Percentiles rank a stretch among this genome's conserved stretches.
phyloP scores from a whole-genome alignment of 495 filamentous ascomycete species.

The Penicillium tannophilum region DNA sequence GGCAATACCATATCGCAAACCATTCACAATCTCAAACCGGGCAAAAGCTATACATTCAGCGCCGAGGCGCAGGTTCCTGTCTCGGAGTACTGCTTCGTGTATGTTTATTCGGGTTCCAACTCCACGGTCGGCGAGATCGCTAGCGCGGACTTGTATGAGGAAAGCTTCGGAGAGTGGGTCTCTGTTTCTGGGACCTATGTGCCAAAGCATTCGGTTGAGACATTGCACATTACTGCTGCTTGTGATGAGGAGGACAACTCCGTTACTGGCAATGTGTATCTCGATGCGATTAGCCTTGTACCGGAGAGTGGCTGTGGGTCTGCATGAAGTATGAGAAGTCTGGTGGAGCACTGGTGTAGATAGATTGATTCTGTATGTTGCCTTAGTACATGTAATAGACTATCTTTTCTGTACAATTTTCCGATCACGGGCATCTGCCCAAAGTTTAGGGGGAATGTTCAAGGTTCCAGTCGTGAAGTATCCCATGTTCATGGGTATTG shows the following conservation, averaged over 20 bases:
- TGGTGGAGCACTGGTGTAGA: background rate
- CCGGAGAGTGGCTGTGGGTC: conserved; percentile 1
- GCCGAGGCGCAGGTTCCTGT: conserved; percentile 16
- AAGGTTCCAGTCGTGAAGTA: too few relatives aligned
- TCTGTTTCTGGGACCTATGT: conserved; percentile 22
- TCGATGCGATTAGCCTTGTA: conserved; percentile 28
- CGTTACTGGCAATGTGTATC: conserved; percentile 16
- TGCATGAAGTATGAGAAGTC: background rate
- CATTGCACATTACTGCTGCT: conserved; percentile 20
- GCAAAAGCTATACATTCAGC: conserved; percentile 22
- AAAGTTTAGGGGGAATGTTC: too few relatives aligned
- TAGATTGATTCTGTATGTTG: background rate
- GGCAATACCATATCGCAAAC: conserved; percentile 27
- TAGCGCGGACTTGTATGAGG: conserved; percentile 7
- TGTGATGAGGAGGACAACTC: conserved; percentile 30
- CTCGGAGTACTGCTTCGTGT: conserved; percentile 24
- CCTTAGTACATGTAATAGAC: background rate
- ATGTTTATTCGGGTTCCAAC: conserved; percentile 25
- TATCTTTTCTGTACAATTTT: too few relatives aligned
- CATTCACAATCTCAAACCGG: conserved; percentile 15
- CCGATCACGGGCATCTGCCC: too few relatives aligned
- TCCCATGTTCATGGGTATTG: too few relatives aligned
- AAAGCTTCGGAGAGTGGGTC: conserved; percentile 21
- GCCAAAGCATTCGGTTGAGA: conserved; percentile 14
- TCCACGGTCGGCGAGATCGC: conserved; percentile 20